Evolutionary conservation across 1,284 basidiomycete genomes (phyloP).

Genomic region (Thelephora terrestris): DNA sequence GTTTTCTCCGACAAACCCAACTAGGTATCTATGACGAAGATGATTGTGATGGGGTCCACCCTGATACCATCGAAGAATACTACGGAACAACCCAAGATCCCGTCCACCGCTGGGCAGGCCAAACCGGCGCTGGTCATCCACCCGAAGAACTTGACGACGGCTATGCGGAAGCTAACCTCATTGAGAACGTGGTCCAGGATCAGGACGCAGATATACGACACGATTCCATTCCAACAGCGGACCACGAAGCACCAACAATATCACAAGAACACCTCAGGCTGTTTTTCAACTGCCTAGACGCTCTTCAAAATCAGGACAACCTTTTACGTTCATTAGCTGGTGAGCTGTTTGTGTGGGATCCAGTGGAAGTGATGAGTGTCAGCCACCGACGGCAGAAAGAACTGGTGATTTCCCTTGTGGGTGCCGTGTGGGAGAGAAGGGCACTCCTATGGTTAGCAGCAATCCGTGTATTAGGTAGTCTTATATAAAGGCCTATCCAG

Average conservation of each 20-base stretch:
- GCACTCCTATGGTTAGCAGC: too few species aligned
- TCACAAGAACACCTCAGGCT: not conserved
- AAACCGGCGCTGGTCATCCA: constrained; percentile 1
- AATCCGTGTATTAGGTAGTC: too few species aligned
- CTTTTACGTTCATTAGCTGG: too few species aligned
- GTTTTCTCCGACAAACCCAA: constrained; percentile 15
- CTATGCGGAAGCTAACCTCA: not conserved
- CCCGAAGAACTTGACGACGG: not conserved
- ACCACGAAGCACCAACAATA: not conserved
- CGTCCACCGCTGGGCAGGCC: not conserved
- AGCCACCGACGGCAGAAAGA: too few species aligned
- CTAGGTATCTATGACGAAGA: constrained; percentile 9
- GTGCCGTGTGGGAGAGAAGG: too few species aligned
- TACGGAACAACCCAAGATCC: constrained; percentile 4
- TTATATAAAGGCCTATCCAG: too few species aligned
- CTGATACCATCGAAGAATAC: constrained; percentile 7
- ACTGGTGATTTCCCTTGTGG: too few species aligned
- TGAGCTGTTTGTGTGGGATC: too few species aligned
- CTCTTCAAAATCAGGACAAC: too few species aligned
- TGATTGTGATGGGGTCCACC: constrained; percentile 4
- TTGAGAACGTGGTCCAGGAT: too few species aligned
- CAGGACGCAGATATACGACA: constrained; percentile 1
- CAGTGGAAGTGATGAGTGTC: too few species aligned
- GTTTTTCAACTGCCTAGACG: not conserved
- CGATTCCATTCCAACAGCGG: not conserved